Conservation (phyloP, 2,329 filamentous ascomycete genomes). For the Colletotrichum gloeosporioides region DNA sequence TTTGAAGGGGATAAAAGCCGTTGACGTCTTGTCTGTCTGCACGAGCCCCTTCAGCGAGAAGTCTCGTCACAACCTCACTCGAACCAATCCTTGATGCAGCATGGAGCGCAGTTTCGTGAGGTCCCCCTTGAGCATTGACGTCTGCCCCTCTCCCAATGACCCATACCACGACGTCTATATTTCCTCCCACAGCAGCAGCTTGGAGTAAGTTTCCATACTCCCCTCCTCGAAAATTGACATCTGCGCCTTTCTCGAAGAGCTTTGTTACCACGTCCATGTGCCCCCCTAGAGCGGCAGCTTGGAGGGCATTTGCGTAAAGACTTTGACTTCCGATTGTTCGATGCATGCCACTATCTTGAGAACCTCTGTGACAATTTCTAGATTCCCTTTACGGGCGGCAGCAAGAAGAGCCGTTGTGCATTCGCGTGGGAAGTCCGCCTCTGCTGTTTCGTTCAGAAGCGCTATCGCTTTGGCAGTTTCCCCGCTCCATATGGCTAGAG, state of each 20-base stretch:
- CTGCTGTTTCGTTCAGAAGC: too few relatives aligned
- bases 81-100: background rate
- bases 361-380: too few relatives aligned
- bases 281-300: background rate
- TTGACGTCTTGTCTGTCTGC: background rate
- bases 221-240: background rate
- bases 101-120: background rate
- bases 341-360: too few relatives aligned
- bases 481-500: too few relatives aligned
- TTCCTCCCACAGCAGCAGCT: background rate
- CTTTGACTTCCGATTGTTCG: background rate
- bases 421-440: too few relatives aligned
- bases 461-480: too few relatives aligned
- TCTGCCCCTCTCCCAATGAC: background rate
- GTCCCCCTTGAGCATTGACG: background rate
- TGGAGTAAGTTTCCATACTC: background rate
- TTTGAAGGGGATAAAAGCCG: background rate
- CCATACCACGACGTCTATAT: rapidly evolving
- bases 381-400: too few relatives aligned
- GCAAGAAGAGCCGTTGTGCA: too few relatives aligned
- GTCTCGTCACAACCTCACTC: background rate
- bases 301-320: background rate
- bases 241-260: background rate
- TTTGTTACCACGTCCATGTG: background rate
- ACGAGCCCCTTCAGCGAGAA: background rate